Percentiles rank a stretch among this genome's conserved stretches.
phyloP scores from a whole-genome alignment of 2,329 filamentous ascomycete species.

The Alternaria conjuncta region DNA sequence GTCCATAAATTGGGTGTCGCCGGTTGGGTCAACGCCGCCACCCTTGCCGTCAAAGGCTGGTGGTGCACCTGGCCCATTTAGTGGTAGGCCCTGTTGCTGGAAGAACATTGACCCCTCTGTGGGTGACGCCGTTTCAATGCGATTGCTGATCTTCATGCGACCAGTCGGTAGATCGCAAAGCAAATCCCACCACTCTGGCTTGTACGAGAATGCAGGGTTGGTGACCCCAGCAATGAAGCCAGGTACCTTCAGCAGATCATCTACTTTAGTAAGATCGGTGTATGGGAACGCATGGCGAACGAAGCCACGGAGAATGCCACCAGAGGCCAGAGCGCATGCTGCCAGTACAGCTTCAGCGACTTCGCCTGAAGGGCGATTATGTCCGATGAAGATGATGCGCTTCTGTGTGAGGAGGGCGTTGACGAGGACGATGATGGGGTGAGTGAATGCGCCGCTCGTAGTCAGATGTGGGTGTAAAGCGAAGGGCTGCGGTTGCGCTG shows the following conservation, averaged over 20 bases:
- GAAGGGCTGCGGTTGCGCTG: slow-evolving; percentile 84
- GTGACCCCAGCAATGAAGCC: slow-evolving; percentile 98
- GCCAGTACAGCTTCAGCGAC: slow-evolving; percentile 97
- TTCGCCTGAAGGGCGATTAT: slow-evolving; percentile 93
- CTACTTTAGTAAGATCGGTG: slow-evolving; percentile 96
- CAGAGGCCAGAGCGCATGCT: slow-evolving; percentile 92
- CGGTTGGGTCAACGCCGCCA: slow-evolving; percentile 71
- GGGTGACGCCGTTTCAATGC: slow-evolving; percentile 78
- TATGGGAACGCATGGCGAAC: slow-evolving; percentile 97
- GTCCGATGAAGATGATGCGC: slow-evolving; percentile 91
- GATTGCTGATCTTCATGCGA: slow-evolving; percentile 90
- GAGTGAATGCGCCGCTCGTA: slow-evolving; percentile 85
- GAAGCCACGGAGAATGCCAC: slow-evolving; percentile 90
- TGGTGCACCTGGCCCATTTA: slow-evolving; percentile 30
- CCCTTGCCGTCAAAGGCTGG: slow-evolving; percentile 41
- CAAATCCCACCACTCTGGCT: slow-evolving; percentile 98
- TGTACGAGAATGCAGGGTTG: slow-evolving; percentile 93
- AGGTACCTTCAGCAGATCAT: slow-evolving; percentile 92
- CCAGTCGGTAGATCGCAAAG: slow-evolving; percentile 92
- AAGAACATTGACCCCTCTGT: slow-evolving; percentile 90
- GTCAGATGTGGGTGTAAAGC: slow-evolving; percentile 88
- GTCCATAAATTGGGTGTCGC: slow-evolving; percentile 87
- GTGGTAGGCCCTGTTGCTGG: slow-evolving; percentile 67
- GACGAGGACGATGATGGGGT: slow-evolving; percentile 92
- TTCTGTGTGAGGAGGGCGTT: slow-evolving; percentile 97